These are phyloP conservation scores for Pseudoperonospora humuli DNA, from an alignment of 352 stramenopile species.

Conservation along the genomic window DNA sequence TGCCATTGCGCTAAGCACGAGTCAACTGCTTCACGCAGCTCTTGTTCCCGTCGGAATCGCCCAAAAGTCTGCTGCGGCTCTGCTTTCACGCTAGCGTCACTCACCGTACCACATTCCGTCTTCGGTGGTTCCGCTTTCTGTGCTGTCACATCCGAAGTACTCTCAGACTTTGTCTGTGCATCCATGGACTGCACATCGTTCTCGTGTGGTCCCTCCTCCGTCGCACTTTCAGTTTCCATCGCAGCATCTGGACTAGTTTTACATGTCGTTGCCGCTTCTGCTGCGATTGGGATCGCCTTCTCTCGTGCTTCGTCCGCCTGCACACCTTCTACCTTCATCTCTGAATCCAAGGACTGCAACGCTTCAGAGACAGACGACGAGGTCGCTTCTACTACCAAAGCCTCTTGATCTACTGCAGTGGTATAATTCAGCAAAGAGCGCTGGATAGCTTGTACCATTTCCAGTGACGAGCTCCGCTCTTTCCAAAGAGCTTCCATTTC, in stretches of 20 bases:
- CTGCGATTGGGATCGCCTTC: slow-evolving; percentile 4
- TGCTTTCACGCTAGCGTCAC: slow-evolving; percentile 16
- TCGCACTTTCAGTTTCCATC: not conserved
- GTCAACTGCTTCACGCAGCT: slow-evolving; percentile 39
- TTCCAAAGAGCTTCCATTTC: slow-evolving; percentile 81
- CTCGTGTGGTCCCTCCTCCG: not conserved
- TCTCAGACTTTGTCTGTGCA: not conserved
- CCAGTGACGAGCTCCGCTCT: slow-evolving; percentile 62
- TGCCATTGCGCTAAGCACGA: slow-evolving; percentile 59
- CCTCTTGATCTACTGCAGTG: slow-evolving; percentile 6
- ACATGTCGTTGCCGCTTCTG: not conserved
- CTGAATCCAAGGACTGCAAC: slow-evolving; percentile 9
- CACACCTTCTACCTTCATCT: slow-evolving; percentile 20
- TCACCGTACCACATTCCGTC: not conserved
- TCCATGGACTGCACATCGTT: not conserved
- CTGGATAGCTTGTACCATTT: slow-evolving; percentile 69
- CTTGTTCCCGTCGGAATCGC: slow-evolving; percentile 40
- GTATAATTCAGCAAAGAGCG: slow-evolving; percentile 37
- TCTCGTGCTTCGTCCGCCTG: slow-evolving; percentile 1
- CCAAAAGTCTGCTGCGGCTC: slow-evolving; percentile 11
- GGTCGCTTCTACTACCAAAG: slow-evolving; percentile 1
- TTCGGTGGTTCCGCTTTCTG: slow-evolving; percentile 1
- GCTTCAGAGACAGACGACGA: not conserved
- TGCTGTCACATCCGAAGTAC: not conserved
- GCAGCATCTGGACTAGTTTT: not conserved